Percentiles rank a stretch among this genome's conserved stretches.
phyloP scores from a whole-genome alignment of 2,329 filamentous ascomycete genomes.

The Alternaria triticimaculans region DNA sequence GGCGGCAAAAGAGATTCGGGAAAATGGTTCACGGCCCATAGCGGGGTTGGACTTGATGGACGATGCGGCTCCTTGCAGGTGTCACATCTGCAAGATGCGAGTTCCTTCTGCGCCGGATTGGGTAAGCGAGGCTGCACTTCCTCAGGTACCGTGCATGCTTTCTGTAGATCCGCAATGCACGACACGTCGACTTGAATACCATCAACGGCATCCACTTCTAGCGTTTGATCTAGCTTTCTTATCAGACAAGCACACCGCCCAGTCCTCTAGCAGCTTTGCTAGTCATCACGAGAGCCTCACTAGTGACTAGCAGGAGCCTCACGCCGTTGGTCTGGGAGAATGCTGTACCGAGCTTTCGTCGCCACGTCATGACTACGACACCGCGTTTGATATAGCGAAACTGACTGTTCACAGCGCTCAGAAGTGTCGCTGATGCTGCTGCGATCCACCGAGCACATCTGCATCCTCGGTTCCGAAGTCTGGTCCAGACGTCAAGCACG shows the following conservation, averaged over 20 bases:
- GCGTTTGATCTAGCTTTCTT: neutral
- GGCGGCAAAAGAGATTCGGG: neutral
- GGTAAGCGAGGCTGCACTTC: conserved; percentile 2
- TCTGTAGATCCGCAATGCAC: neutral
- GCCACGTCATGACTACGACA: neutral
- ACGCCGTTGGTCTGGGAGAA: neutral
- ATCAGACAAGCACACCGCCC: neutral
- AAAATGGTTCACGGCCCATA: neutral
- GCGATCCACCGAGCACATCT: neutral
- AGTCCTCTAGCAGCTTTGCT: neutral
- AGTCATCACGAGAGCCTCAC: neutral
- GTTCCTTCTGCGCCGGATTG: neutral
- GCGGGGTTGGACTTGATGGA: neutral
- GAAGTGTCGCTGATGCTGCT: neutral
- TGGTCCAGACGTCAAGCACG: neutral
- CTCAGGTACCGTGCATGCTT: neutral
- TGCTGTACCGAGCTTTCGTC: neutral
- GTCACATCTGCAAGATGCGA: neutral
- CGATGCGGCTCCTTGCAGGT: neutral
- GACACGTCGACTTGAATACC: neutral
- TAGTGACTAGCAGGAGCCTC: neutral
- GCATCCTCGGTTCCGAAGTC: neutral
- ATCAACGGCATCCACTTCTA: neutral
- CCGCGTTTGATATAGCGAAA: neutral
- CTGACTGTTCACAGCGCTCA: neutral